A percentile compares a stretch with the other conserved stretches of the same genome.
Evolutionary conservation across 1,284 basidiomycete species (phyloP).

Genomic region (Sphaerobolus stellatus): DNA sequence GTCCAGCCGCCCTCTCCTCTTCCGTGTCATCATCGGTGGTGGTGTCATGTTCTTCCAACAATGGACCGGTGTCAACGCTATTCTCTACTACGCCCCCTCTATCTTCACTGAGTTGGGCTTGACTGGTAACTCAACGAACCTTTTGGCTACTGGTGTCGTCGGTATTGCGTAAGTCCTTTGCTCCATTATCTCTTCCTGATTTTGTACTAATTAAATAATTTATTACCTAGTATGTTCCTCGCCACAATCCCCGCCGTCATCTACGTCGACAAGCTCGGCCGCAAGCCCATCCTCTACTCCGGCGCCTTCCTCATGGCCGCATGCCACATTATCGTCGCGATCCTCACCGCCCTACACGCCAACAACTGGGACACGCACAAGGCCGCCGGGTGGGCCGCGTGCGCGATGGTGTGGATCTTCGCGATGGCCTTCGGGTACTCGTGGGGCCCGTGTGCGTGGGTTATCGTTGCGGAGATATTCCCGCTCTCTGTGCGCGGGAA

Average conservation of each 20-base stretch:
- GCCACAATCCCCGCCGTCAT: constrained; percentile 73
- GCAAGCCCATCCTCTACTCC: constrained; percentile 67
- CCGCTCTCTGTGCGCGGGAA: constrained; percentile 66
- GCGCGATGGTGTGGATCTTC: constrained; percentile 66
- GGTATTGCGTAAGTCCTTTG: constrained; percentile 62
- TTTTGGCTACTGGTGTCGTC: constrained; percentile 80
- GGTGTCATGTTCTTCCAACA: constrained; percentile 76
- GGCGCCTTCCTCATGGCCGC: constrained; percentile 70
- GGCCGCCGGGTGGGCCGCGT: constrained; percentile 67
- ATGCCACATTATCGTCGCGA: constrained; percentile 65
- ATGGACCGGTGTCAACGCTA: constrained; percentile 59
- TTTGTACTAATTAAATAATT: constrained; percentile 3
- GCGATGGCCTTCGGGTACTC: constrained; percentile 66
- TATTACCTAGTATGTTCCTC: constrained; percentile 58
- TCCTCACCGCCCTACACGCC: constrained; percentile 56
- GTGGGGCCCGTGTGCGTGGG: constrained; percentile 72
- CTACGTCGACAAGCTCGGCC: constrained; percentile 69
- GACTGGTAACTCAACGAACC: constrained; percentile 55
- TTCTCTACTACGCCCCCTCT: constrained; percentile 67
- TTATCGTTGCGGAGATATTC: constrained; percentile 66
- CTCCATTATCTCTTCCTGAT: constrained; percentile 5
- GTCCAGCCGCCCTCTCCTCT: constrained; percentile 50
- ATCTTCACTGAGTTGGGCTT: constrained; percentile 63
- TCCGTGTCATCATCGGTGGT: constrained; percentile 54
- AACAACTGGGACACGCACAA: constrained; percentile 45